Base-by-base conservation (phyloP, 176 grass and related monocot genomes). In the Aegilops umbellulata region DNA sequence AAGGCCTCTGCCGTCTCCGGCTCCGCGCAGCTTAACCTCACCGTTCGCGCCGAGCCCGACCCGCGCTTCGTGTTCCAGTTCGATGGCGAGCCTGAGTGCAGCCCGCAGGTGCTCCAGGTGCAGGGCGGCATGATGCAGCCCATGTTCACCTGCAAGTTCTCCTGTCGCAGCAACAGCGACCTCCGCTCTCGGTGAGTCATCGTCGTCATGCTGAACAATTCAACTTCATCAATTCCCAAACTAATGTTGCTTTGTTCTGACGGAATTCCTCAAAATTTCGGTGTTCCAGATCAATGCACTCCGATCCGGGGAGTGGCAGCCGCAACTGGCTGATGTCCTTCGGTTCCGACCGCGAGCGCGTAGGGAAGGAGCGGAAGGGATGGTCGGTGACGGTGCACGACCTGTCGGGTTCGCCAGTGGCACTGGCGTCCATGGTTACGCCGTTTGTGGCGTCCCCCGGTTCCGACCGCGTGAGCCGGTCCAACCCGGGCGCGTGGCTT, bases 71-170 rank as follows among this genome's bases (percentile, higher is more conserved):
- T 95, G 4, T 95, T 97, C 78, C 83, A 97, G 87, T 97, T 95
- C 58, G 95, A 92, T 26, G 91, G 93, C 26, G 91, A 97, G 68
- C 95, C 95, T 0, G 91, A 97, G 80, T 91, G 93, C 41, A 93
- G 91, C 83, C 92, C 93, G 12, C 95, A 95, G 84, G 93, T 97
- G 46, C 60, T 95, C 4, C 95, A 97, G 90, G 90, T 97, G 63
- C 85, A 88, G 77, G 91, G 91, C 3, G 23, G 15, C 38, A 89
- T 92, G 90, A 84, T 62, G 63, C 93, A 95, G 82, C 93, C 93
- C 77, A 85, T 97, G 80, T 97, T 97, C 91, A 97, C 95, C 22
- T 97, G 95, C 93, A 93, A 86, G 76, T 96, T 99, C 90, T 90
- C 90, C 42, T 96, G 92, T 88, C 86, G 92, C 31, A 92, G 86